Conservation (phyloP, 768 basidiomycete species). For the Ramaria sp. region DNA sequence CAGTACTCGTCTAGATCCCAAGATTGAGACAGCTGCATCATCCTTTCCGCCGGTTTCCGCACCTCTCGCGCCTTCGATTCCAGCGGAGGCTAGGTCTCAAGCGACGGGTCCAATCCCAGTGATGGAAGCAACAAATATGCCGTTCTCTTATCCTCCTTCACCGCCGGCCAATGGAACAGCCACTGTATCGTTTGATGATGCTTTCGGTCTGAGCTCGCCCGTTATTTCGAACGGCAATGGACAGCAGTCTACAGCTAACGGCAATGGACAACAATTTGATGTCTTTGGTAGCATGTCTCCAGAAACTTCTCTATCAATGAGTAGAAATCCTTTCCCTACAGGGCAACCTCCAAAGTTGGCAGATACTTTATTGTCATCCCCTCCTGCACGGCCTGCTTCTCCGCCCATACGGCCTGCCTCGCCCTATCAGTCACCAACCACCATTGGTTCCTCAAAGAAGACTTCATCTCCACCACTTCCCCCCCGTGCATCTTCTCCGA, state of each 20-base stretch:
- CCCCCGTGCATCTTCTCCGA: slow-evolving; percentile 43
- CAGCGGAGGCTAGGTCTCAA: slow-evolving; percentile 25
- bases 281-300: not conserved
- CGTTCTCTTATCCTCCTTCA: slow-evolving; percentile 8
- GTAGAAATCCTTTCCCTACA: slow-evolving; percentile 14
- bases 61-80: slow-evolving; percentile 33
- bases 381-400: slow-evolving; percentile 26
- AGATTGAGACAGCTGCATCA: slow-evolving; percentile 10
- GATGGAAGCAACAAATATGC: slow-evolving; percentile 1
- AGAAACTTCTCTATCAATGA: not conserved
- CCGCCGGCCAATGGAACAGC: slow-evolving; percentile 12
- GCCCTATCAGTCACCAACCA: slow-evolving; percentile 25
- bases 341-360: not conserved
- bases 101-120: slow-evolving; percentile 8
- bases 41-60: slow-evolving; percentile 14
- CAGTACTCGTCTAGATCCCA: not conserved
- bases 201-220: slow-evolving; percentile 35
- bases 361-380: slow-evolving; percentile 28
- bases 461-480: slow-evolving; percentile 43
- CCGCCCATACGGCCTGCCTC: slow-evolving; percentile 30
- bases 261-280: slow-evolving; percentile 5
- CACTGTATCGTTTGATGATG: slow-evolving; percentile 41
- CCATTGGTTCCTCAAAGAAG: not conserved
- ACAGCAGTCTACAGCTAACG: slow-evolving; percentile 29
- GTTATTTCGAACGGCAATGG: slow-evolving; percentile 27